Conservation (phyloP, 1,284 basidiomycete genomes). For the Kwoniella shivajii region DNA sequence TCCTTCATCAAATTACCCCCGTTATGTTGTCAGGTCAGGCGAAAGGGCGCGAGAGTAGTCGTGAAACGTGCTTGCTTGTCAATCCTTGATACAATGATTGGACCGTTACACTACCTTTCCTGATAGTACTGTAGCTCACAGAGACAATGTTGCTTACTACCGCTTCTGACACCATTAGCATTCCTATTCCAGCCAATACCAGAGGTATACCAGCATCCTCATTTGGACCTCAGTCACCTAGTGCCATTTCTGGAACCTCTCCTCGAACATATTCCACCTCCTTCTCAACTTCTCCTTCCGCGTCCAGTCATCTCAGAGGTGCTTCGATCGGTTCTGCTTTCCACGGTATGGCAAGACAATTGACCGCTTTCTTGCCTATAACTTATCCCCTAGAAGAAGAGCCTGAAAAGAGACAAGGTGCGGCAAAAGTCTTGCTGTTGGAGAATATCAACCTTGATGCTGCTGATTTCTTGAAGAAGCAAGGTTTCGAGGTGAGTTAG, state of each 20-base stretch:
- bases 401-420: constrained; percentile 38
- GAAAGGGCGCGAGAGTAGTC: too few relatives aligned
- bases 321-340: constrained; percentile 12
- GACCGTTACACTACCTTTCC: too few relatives aligned
- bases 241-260: constrained; percentile 25
- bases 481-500: constrained; percentile 71
- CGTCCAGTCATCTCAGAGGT: constrained; percentile 21
- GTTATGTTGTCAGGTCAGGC: background rate
- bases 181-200: constrained; percentile 54
- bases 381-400: constrained; percentile 41
- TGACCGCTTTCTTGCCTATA: constrained; percentile 52
- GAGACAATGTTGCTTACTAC: background rate
- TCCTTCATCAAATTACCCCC: background rate
- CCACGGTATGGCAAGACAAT: constrained; percentile 36
- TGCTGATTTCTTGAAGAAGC: constrained; percentile 73
- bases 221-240: constrained; percentile 37
- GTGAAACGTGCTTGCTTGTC: constrained; percentile 3
- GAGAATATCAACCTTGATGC: constrained; percentile 96
- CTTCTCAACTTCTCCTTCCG: constrained; percentile 30
- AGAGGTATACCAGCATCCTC: constrained; percentile 41
- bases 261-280: constrained; percentile 23
- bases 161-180: constrained; percentile 30
- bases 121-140: too few relatives aligned
- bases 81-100: too few relatives aligned
- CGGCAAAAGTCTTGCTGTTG: constrained; percentile 68